Base-by-base conservation (phyloP, 306 rosid genomes). In the Malus orientalis region DNA sequence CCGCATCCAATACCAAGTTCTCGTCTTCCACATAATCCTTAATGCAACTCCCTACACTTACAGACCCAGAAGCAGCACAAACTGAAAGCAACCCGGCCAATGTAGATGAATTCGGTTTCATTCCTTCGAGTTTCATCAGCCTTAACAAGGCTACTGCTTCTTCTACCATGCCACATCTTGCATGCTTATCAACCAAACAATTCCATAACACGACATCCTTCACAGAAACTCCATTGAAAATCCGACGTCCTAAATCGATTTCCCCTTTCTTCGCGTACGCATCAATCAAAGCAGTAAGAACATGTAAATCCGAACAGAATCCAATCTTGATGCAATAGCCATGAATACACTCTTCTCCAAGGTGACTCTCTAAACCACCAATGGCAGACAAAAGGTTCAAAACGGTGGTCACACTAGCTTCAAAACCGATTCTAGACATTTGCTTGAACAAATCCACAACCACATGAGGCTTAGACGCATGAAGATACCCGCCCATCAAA, bases 181-280 rank as follows among this genome's bases (percentile, higher is more conserved):
- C 93, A 77, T 85, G 86, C 70, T 81, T 88, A 27, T 79, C 82
- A 27, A 86, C 86, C 54, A 91, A 80, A 79, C 97, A 92, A 74
- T 89, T 92, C 90, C 93, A 92, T n/a, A 85, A 36, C 18, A 89
- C 84, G 44, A 88, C 90, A 87, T 92, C 90, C 80, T 84, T 88
- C 62, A 77, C 77, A 27, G 81, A 25, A 61, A 88, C 73, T 53
- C 87, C 85, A 78, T 89, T 78, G 16, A 88, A 89, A 47, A 85
- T 75, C 54, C 22, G 32, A 18, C 68, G 82, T 2, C 85, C 91
- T 60, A 77, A 73, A 58, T 67, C 62, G 23, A 87, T 33, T 63
- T 64, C 53, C 60, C 88, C 87, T 5, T 80, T 79, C 77, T 86
- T 84, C 23, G 87, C 90, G 84, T 88, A 86, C 84, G 84, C 62